Conservation (phyloP, 768 basidiomycete genomes). For the Leccinellum luteum region DNA sequence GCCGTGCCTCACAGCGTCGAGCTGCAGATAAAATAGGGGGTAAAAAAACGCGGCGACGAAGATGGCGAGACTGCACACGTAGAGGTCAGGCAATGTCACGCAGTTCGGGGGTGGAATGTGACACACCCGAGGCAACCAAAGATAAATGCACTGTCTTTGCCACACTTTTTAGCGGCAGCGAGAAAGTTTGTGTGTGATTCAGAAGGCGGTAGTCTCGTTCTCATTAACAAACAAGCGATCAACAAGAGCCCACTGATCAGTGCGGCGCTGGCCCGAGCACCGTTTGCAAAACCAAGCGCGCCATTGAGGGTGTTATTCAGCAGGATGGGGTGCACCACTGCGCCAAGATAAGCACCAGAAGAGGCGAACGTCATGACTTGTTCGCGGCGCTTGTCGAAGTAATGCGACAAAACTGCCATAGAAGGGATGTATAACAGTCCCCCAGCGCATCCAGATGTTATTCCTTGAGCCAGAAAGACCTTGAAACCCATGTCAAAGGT, state of each 20-base stretch:
- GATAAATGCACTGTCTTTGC: constrained; percentile 25
- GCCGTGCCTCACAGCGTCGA: constrained; percentile 48
- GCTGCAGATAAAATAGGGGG: constrained; percentile 60
- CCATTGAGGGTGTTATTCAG: constrained; percentile 49
- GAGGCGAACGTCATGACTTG: constrained; percentile 56
- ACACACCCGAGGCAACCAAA: constrained; percentile 17
- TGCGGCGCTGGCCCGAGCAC: constrained; percentile 41
- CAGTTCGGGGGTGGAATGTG: background rate
- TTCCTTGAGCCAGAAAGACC: constrained; percentile 53
- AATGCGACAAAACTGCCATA: constrained; percentile 49
- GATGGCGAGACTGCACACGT: constrained; percentile 21
- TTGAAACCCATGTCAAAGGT: constrained; percentile 15
- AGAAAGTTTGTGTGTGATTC: constrained; percentile 24
- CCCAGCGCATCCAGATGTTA: constrained; percentile 46
- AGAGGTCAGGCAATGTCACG: background rate
- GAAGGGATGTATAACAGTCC: constrained; percentile 50
- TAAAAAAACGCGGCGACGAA: constrained; percentile 47
- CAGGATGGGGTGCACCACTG: constrained; percentile 60
- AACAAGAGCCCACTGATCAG: constrained; percentile 38
- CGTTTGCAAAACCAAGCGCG: constrained; percentile 43
- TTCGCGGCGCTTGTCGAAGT: constrained; percentile 47
- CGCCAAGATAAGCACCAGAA: constrained; percentile 58
- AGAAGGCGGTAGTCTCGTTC: constrained; percentile 38
- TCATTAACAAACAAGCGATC: constrained; percentile 40
- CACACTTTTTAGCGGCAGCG: constrained; percentile 19